Base-by-base conservation (phyloP, 78 protist genomes). In the Dictyostelium citrinum region DNA sequence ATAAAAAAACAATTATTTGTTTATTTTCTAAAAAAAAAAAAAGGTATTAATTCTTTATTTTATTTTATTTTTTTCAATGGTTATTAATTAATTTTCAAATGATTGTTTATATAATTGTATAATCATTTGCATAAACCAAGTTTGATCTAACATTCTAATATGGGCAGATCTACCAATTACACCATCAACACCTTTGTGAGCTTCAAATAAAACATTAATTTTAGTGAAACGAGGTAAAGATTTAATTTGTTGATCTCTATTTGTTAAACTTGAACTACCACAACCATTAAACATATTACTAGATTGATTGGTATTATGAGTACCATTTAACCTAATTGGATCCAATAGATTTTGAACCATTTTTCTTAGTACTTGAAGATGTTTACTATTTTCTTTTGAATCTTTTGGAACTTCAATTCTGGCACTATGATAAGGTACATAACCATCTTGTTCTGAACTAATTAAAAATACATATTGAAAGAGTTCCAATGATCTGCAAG, bases 91-190 rank as follows among this genome's bases (percentile, higher is more conserved):
- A 55, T 55, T 55, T 55, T 55, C 64, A 55, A 55, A 85, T 58
- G 78, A 60, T 12, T 64, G 5, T 64, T 85, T 85, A 43, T 91
- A 91, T 12, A 68, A 29, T 55, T 82, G 86, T 55, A 91, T 68
- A 51, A 91, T 55, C 95, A 91, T 91, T 74, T 82, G 90, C 60
- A 84, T 83, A 51, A 91, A 91, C 91, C 90, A 79, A 24, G 70
- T 37, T n/a, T 84, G 90, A 67, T 91, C 95, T 27, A 91, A 74
- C 81, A 91, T 61, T 91, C 95, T 75, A 10, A 91, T 91, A 51
- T 91, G 95, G n/a, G 95, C 95, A 41, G 90, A 76, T 72, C 95
- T 81, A 41, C 95, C 95, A 49, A 91, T 91, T 17, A 91, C 90
- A 35, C 95, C 90, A 80, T 91, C 95, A 27, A 91, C 86, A 91